Percentiles rank a stretch among this genome's conserved stretches.
These are phyloP conservation scores for Starmerella stigmatis DNA, from an alignment of 805 yeast species.

Conservation along the genomic window DNA sequence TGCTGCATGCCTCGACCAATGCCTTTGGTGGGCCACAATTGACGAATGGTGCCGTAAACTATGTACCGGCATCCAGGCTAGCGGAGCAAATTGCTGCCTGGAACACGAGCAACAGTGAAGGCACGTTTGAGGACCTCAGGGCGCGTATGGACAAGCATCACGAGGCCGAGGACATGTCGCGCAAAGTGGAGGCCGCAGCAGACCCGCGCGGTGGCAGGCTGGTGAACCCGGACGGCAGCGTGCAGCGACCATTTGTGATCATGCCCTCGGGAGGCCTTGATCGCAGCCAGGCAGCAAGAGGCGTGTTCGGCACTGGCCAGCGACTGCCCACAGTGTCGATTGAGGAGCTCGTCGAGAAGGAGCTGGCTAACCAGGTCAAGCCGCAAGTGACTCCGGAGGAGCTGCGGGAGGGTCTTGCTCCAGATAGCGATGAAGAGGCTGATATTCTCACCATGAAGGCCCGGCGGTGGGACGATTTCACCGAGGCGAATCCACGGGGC, in stretches of 20 bases:
- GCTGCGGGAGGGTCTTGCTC: slow-evolving; percentile 27
- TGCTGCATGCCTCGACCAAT: slow-evolving; percentile 8
- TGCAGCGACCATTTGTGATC: slow-evolving; percentile 74
- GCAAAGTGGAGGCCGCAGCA: neutral
- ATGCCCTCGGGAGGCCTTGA: slow-evolving; percentile 9
- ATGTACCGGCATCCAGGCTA: slow-evolving; percentile 6
- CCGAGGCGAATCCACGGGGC: slow-evolving; percentile 75
- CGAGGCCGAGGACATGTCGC: slow-evolving; percentile 6
- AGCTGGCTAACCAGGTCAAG: slow-evolving; percentile 64
- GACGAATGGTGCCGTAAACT: neutral
- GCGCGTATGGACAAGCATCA: neutral
- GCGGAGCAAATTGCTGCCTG: neutral
- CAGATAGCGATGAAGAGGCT: slow-evolving; percentile 54
- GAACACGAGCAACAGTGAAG: neutral
- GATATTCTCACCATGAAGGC: slow-evolving; percentile 62
- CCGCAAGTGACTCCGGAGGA: neutral
- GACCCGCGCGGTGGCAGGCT: neutral
- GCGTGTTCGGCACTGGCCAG: slow-evolving; percentile 88
- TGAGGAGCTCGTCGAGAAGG: slow-evolving; percentile 82
- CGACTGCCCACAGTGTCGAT: slow-evolving; percentile 87
- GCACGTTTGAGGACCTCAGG: slow-evolving; percentile 2
- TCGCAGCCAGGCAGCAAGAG: slow-evolving; percentile 41
- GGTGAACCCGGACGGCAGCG: slow-evolving; percentile 51
- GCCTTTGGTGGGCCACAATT: neutral
- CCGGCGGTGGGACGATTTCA: slow-evolving; percentile 89